These are phyloP conservation scores for Hibiscus trionum DNA, from an alignment of 345 rosid species.

Conservation along the genomic window DNA sequence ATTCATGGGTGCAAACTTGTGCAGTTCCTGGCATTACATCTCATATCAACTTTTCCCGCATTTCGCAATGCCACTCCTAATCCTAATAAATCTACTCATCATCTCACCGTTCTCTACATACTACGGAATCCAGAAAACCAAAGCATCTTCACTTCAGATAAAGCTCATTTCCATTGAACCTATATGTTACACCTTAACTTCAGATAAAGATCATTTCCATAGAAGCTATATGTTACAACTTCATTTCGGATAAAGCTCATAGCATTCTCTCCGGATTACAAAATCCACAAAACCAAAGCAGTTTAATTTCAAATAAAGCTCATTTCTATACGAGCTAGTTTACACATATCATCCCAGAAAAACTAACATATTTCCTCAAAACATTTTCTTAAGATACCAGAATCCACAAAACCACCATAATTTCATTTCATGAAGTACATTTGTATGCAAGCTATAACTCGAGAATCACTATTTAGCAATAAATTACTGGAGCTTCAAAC, in stretches of 20 bases:
- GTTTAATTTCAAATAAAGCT: neutral
- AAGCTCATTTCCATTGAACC: neutral
- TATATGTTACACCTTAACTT: neutral
- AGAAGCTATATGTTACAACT: neutral
- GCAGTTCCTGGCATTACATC: neutral
- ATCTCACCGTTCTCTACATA: neutral
- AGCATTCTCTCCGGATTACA: neutral
- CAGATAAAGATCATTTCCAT: no score
- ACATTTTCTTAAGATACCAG: neutral
- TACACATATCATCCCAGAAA: neutral
- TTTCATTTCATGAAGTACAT: neutral
- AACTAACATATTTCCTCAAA: neutral
- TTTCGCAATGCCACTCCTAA: neutral
- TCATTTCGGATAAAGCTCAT: neutral
- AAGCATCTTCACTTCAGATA: neutral
- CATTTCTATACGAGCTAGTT: neutral
- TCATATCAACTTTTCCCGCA: neutral
- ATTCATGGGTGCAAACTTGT: neutral
- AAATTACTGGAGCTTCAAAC: no score
- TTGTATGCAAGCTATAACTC: neutral
- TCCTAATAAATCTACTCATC: neutral
- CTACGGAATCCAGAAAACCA: neutral
- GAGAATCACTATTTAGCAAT: no score
- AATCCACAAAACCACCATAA: neutral
- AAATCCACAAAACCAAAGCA: neutral